Percentiles rank a stretch among this genome's conserved stretches.
phyloP scores from a whole-genome alignment of 2,329 filamentous ascomycete genomes.

The Falciphora oryzae region DNA sequence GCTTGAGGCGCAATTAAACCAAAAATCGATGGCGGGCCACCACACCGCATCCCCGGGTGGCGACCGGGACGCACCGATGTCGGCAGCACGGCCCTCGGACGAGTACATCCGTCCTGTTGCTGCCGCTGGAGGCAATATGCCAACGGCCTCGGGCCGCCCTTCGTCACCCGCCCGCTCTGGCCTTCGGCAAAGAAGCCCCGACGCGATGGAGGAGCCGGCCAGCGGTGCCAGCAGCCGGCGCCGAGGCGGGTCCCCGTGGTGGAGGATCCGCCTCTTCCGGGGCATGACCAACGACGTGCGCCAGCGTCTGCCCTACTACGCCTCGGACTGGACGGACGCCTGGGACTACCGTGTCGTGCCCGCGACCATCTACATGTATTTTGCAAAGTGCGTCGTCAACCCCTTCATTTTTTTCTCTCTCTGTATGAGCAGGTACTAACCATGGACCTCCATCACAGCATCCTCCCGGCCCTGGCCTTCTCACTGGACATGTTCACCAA shows the following conservation, averaged over 20 bases:
- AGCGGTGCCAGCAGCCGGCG: too few species aligned
- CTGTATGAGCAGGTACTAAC: conserved; percentile 8
- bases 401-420: background rate
- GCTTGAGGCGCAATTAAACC: background rate
- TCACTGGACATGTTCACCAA: conserved; percentile 91
- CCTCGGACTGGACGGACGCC: conserved; percentile 78
- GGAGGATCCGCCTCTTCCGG: conserved; percentile 67
- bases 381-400: conserved; percentile 65
- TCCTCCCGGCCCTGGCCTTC: conserved; percentile 80
- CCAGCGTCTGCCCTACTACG: conserved; percentile 69
- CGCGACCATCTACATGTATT: conserved; percentile 90
- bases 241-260: conserved; percentile 46
- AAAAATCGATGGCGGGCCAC: background rate
- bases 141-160: too few species aligned
- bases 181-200: too few species aligned
- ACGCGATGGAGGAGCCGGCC: too few species aligned
- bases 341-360: conserved; percentile 89
- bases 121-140: too few species aligned
- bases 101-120: too few species aligned
- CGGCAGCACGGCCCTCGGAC: too few species aligned
- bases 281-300: conserved; percentile 77
- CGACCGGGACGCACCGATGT: too few species aligned
- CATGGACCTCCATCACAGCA: conserved; percentile 45
- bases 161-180: too few species aligned
- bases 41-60: too few species aligned